phyloP scores from a whole-genome alignment of 2,329 filamentous ascomycete genomes.

The Orbilia blumenaviensis region DNA sequence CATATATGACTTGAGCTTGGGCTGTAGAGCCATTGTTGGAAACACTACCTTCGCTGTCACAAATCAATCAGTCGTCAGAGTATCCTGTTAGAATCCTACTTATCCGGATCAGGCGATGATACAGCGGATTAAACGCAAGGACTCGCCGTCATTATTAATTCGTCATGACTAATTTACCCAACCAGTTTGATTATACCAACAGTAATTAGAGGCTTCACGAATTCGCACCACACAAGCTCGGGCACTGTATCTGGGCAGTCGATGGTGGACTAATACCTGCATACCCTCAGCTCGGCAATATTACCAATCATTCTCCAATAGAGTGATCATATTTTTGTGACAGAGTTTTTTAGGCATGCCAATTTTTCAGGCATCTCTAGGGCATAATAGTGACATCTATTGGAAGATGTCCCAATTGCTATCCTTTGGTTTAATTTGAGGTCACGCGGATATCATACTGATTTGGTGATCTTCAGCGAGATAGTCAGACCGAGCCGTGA shows the following conservation, averaged over 20 bases:
- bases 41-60: conserved; percentile 31
- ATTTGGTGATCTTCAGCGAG: not conserved
- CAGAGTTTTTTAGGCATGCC: not conserved
- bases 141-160: not conserved
- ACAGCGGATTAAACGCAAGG: not conserved
- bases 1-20: not conserved
- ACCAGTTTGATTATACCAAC: not conserved
- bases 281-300: not conserved
- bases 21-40: not conserved
- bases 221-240: not conserved
- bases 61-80: not conserved
- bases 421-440: not conserved
- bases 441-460: conserved; percentile 8
- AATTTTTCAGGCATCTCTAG: not conserved
- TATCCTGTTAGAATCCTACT: not conserved
- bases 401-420: not conserved
- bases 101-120: conserved; percentile 21
- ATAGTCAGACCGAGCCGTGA: conserved; percentile 17
- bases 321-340: not conserved
- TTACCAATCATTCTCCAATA: not conserved
- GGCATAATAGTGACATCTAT: not conserved
- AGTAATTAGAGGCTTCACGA: not conserved
- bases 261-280: not conserved
- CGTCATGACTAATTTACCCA: not conserved
- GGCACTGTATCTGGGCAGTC: not conserved